Evolutionary conservation across 768 basidiomycete species (phyloP).

Genomic region (Suillus variegatus): DNA sequence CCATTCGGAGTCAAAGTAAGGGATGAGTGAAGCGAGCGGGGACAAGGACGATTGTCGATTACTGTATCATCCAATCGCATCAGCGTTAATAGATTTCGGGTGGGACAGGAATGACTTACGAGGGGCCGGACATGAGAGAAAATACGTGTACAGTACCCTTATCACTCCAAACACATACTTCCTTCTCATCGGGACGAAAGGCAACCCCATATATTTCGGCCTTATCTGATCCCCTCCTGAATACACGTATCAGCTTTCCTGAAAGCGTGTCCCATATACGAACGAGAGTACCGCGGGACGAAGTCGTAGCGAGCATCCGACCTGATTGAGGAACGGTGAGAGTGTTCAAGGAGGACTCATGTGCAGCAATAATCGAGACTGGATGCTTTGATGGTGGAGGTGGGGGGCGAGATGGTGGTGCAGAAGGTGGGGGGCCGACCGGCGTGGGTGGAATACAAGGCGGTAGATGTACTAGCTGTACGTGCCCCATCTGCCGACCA

Average conservation of each 20-base stretch:
- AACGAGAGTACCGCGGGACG: slow-evolving; percentile 79
- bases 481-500: slow-evolving; percentile 84
- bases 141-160: slow-evolving; percentile 95
- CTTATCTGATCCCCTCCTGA: slow-evolving; percentile 85
- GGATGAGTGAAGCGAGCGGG: slow-evolving; percentile 75
- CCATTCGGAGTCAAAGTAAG: slow-evolving; percentile 96
- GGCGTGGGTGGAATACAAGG: slow-evolving; percentile 67
- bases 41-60: slow-evolving; percentile 87
- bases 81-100: slow-evolving; percentile 5
- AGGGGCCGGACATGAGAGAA: slow-evolving; percentile 65
- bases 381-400: slow-evolving; percentile 62
- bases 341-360: slow-evolving; percentile 76
- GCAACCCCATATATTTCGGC: slow-evolving; percentile 91
- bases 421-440: slow-evolving; percentile 55
- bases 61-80: slow-evolving; percentile 37
- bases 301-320: slow-evolving; percentile 80
- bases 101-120: slow-evolving; percentile 47
- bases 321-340: slow-evolving; percentile 80
- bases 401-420: slow-evolving; percentile 55
- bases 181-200: slow-evolving; percentile 83
- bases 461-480: slow-evolving; percentile 83
- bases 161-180: slow-evolving; percentile 92
- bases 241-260: slow-evolving; percentile 75
- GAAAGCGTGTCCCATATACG: slow-evolving; percentile 81
- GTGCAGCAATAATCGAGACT: slow-evolving; percentile 81